These are phyloP conservation scores for Daldinia concentrica DNA, from an alignment of 495 filamentous ascomycete genomes.

Conservation along the genomic window DNA sequence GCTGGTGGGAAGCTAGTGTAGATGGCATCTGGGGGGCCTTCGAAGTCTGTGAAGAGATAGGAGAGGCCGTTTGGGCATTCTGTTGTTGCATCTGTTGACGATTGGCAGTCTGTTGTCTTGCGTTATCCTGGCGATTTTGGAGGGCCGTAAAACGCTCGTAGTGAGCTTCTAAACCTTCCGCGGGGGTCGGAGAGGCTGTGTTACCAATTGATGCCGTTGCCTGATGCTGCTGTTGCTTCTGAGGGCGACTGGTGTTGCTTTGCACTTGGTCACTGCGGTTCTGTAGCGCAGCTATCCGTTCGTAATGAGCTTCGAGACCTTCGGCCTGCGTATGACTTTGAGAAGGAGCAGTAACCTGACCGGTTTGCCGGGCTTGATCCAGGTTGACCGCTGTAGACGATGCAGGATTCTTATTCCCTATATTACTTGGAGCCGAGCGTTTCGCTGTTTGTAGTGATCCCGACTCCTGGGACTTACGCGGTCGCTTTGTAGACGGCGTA, in stretches of 20 bases:
- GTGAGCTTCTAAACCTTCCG: conserved; percentile 54
- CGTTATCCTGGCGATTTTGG: conserved; percentile 39
- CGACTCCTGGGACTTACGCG: conserved; percentile 45
- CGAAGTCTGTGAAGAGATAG: conserved; percentile 41
- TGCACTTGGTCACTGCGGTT: conserved; percentile 40
- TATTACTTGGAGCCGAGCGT: conserved; percentile 40
- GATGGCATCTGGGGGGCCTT: conserved; percentile 47
- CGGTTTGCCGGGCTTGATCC: conserved; percentile 32
- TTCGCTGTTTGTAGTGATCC: conserved; percentile 34
- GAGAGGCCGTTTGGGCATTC: conserved; percentile 43
- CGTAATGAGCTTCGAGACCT: conserved; percentile 46
- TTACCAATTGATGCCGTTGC: conserved; percentile 28
- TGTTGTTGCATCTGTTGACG: conserved; percentile 49
- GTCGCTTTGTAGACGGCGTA: conserved; percentile 39
- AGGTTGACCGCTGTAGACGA: conserved; percentile 13
- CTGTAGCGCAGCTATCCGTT: conserved; percentile 39
- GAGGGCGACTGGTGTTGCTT: conserved; percentile 36
- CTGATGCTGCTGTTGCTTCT: conserved; percentile 44
- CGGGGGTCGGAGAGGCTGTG: conserved; percentile 31
- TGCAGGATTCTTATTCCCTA: conserved; percentile 37
- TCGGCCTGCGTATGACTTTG: conserved; percentile 39
- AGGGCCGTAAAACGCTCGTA: conserved; percentile 53
- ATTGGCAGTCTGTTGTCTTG: conserved; percentile 30
- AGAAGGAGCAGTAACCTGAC: conserved; percentile 20
- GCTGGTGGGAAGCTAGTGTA: conserved; percentile 43